These are phyloP conservation scores for Sarocladium oryzae DNA, from an alignment of 2,329 filamentous ascomycete species.

Conservation along the genomic window DNA sequence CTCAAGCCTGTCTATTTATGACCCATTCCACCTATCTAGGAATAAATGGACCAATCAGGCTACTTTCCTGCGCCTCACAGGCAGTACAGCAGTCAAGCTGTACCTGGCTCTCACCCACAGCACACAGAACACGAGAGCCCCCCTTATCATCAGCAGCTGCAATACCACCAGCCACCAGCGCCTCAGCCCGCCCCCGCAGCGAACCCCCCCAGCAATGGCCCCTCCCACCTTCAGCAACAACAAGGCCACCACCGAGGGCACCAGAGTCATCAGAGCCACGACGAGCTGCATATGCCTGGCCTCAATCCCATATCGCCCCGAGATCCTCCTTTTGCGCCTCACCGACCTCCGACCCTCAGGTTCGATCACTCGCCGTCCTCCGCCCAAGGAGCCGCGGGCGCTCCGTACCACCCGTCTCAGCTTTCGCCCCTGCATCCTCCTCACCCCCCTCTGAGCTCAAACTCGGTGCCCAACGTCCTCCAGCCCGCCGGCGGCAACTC, in stretches of 20 bases:
- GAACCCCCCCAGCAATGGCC: slow-evolving; percentile 13
- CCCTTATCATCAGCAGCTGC: slow-evolving; percentile 10
- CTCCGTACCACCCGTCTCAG: slow-evolving; percentile 15
- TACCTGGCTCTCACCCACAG: not conserved
- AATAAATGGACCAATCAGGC: slow-evolving; percentile 38
- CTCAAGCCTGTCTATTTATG: not conserved
- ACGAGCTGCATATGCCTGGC: slow-evolving; percentile 50
- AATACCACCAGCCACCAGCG: slow-evolving; percentile 13
- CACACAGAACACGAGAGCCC: slow-evolving; percentile 7
- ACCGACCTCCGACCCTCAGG: slow-evolving; percentile 33
- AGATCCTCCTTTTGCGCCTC: slow-evolving; percentile 37
- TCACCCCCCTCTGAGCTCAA: slow-evolving; percentile 18
- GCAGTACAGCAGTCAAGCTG: slow-evolving; percentile 13
- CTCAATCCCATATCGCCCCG: slow-evolving; percentile 37
- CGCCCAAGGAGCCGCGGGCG: slow-evolving; percentile 20
- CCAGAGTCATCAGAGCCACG: slow-evolving; percentile 25
- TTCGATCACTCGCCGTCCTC: slow-evolving; percentile 38
- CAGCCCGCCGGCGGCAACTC: slow-evolving; percentile 45
- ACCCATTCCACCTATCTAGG: not conserved
- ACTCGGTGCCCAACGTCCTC: slow-evolving; percentile 50
- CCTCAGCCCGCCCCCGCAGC: slow-evolving; percentile 12
- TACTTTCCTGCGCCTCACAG: slow-evolving; percentile 26
- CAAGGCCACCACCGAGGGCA: not conserved
- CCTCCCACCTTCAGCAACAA: slow-evolving; percentile 11
- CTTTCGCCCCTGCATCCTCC: slow-evolving; percentile 9